Base-by-base conservation (phyloP, 1,284 basidiomycete species). In the Waitea zeae region DNA sequence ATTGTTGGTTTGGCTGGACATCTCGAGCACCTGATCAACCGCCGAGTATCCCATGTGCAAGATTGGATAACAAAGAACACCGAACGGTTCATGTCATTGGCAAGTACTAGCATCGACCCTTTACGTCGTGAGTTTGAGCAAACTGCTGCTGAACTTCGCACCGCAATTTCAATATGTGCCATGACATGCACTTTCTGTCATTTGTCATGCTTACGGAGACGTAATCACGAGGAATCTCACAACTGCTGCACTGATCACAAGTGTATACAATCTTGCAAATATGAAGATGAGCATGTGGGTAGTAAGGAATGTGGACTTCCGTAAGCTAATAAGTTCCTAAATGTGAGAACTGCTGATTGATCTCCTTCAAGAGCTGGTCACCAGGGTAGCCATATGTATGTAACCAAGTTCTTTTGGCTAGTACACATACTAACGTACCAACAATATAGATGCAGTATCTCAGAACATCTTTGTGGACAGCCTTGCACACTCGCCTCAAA, bases 311-410 rank as follows among this genome's bases (percentile, higher is more conserved):
- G 67, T 46, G 57, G 59, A 7, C 51, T 65, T 41, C 54, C 50
- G 69, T 70, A 42, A 31, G 63, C 53, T 3, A 26, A 3, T 29
- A 9, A 31, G 4, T 6, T 34, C n/a, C n/a, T 12, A 5, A 19
- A 29, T 14, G 17, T 20, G 12, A 22, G 31, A 22, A 26, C 32
- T n/a, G n/a, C 27, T 34, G 36, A 14, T 38, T 31, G 11, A 20
- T 38, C 20, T 20, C 20, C 2, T 38, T 17, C 3, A 36, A 74
- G 71, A 11, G 70, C 68, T 11, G 70, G 73, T 0, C 71, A 75
- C 38, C 46, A 57, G 5, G 66, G 67, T 12, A 51, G 49, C 5
- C 71, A 74, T 41, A 57, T 70, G 68, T 69, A n/a, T n/a, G n/a
- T n/a, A n/a, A n/a, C n/a, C n/a, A 47, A 33, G 55, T 40, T 31